These are phyloP conservation scores for Xylariaceae sp. DNA, from an alignment of 2,329 filamentous ascomycete species.

Conservation along the genomic window DNA sequence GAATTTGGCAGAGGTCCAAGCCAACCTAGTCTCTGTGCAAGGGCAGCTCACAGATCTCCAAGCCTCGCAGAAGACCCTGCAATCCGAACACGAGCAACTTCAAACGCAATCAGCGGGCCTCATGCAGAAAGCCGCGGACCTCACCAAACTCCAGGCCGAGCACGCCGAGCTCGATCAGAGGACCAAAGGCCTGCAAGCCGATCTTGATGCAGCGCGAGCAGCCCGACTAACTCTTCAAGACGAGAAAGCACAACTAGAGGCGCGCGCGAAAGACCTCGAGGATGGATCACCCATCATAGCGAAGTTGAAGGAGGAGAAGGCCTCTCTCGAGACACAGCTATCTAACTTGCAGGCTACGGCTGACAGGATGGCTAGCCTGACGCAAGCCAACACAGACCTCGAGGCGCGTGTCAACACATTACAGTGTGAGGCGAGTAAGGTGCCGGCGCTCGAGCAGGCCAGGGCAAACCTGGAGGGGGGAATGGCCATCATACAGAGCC, in stretches of 20 bases:
- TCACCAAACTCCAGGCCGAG: slow-evolving; percentile 25
- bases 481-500: slow-evolving; percentile 10
- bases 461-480: slow-evolving; percentile 15
- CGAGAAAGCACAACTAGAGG: slow-evolving; percentile 26
- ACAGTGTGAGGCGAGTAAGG: slow-evolving; percentile 22
- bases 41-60: slow-evolving; percentile 24
- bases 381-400: slow-evolving; percentile 24
- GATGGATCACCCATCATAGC: slow-evolving; percentile 20
- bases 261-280: slow-evolving; percentile 26
- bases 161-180: slow-evolving; percentile 27
- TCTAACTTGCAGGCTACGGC: slow-evolving; percentile 17
- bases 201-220: slow-evolving; percentile 27
- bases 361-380: slow-evolving; percentile 16
- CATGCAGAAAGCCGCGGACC: slow-evolving; percentile 13
- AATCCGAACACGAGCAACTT: slow-evolving; percentile 28
- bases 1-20: slow-evolving; percentile 21
- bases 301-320: slow-evolving; percentile 27
- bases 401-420: slow-evolving; percentile 23
- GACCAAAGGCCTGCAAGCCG: slow-evolving; percentile 26
- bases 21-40: slow-evolving; percentile 24
- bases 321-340: slow-evolving; percentile 23
- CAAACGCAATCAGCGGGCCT: slow-evolving; percentile 5
- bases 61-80: slow-evolving; percentile 24
- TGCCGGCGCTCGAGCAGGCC: slow-evolving; percentile 22
- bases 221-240: slow-evolving; percentile 20